Evolutionary conservation across 306 rosid species (phyloP).

Genomic region (Oemleria cerasiformis): DNA sequence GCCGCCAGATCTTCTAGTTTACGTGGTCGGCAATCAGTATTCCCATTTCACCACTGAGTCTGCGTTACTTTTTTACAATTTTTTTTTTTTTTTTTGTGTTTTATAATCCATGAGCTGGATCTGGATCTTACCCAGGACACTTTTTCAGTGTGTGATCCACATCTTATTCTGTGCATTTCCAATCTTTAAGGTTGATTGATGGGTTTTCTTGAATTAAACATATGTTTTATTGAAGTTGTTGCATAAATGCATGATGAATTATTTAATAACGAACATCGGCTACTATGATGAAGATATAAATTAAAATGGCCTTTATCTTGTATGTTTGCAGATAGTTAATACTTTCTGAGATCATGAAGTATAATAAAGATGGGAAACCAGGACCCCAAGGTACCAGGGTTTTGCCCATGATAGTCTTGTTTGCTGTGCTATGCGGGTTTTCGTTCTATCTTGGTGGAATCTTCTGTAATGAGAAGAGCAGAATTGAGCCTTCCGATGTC

Average conservation of each 20-base stretch:
- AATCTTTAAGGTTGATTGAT: background rate
- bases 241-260: background rate
- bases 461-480: conserved; percentile 51
- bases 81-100: too few species aligned
- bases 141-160: conserved; percentile 8
- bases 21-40: conserved; percentile 17
- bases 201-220: background rate
- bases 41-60: conserved; percentile 30
- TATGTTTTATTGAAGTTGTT: background rate
- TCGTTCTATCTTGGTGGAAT: conserved; percentile 90
- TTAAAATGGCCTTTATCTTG: conserved; percentile 15
- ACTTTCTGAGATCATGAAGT: conserved; percentile 57
- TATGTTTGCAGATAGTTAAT: conserved; percentile 47
- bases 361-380: conserved; percentile 89
- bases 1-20: conserved; percentile 35
- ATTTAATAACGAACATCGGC: background rate
- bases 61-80: conserved; percentile 5
- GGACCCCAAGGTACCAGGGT: conserved; percentile 38
- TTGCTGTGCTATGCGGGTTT: conserved; percentile 62
- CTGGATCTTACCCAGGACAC: conserved; percentile 29
- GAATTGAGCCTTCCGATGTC: conserved; percentile 25
- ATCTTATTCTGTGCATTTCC: background rate
- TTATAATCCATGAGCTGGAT: conserved; percentile 29
- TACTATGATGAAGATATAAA: background rate
- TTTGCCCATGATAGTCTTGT: conserved; percentile 45